These are phyloP conservation scores for Boletus vermiculosoides DNA, from an alignment of 768 basidiomycete species.

Conservation along the genomic window DNA sequence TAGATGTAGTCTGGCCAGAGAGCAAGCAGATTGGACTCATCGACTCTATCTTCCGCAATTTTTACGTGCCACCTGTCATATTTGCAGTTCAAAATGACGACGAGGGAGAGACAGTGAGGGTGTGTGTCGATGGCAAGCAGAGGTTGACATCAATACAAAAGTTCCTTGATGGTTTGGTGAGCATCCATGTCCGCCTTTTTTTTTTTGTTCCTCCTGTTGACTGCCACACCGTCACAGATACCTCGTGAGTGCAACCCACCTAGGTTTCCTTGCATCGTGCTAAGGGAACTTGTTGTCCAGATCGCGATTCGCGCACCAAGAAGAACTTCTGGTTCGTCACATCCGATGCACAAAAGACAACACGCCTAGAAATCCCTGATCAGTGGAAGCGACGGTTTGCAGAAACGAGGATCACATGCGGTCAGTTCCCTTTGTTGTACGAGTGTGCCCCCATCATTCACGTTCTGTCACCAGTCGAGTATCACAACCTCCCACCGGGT, in stretches of 20 bases:
- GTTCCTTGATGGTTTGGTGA: conserved; percentile 47
- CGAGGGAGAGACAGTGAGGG: conserved; percentile 39
- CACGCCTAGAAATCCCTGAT: conserved; percentile 53
- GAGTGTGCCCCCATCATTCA: not conserved
- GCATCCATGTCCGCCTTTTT: conserved; percentile 6
- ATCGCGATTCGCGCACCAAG: conserved; percentile 55
- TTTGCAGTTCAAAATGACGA: conserved; percentile 44
- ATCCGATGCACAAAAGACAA: conserved; percentile 43
- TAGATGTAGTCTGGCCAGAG: conserved; percentile 78
- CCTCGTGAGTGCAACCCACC: conserved; percentile 42
- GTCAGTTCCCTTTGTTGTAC: conserved; percentile 38
- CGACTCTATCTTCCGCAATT: conserved; percentile 53
- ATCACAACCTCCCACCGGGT: conserved; percentile 49
- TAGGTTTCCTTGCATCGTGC: conserved; percentile 4
- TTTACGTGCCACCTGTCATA: conserved; percentile 51
- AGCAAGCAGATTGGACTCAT: conserved; percentile 58
- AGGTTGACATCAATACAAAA: conserved; percentile 47
- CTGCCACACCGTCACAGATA: conserved; percentile 38
- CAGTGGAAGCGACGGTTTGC: conserved; percentile 50
- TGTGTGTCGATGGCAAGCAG: conserved; percentile 57
- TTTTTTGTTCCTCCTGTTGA: conserved; percentile 3
- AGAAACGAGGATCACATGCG: conserved; percentile 62
- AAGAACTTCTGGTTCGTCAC: conserved; percentile 63
- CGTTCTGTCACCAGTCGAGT: conserved; percentile 54
- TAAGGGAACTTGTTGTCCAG: conserved; percentile 36